Base-by-base conservation (phyloP, 768 basidiomycete genomes). In the Mycena rebaudengoi region DNA sequence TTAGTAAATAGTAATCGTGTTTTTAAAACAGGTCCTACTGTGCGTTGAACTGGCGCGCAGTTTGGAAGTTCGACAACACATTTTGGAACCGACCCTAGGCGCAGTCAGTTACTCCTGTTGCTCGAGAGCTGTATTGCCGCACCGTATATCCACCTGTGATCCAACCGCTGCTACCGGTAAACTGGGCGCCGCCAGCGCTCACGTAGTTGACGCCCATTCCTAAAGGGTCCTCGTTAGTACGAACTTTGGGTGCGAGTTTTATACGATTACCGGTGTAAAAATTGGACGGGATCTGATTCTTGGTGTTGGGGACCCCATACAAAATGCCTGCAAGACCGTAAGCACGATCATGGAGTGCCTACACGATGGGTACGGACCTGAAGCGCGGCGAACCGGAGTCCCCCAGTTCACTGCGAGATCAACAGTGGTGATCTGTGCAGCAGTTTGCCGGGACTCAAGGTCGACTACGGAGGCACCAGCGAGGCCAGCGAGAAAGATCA, bases 121-220 rank as follows among this genome's bases (percentile, higher is more conserved):
- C 21, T 1, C 2, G 8, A 33, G 11, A 29, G 10, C 0, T 23
- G 28, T 16, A n/a, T n/a, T n/a, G n/a, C n/a, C 20, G 45, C 33
- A 60, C 67, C 2, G 60, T 59, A 32, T 62, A 65, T 33, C 70
- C 62, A 20, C 70, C 70, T 28, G 60, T 67, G 12, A 71, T 71
- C 70, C 70, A 71, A 1, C 70, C 70, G 5, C 60, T 52, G 3
- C 54, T 50, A 2, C 28, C 54, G 12, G 44, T 40, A 32, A 62
- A 66, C 30, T 71, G 70, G 23, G 70, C 70, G 5, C 65, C 67
- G 28, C 70, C 68, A 8, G 62, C 65, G 37, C 67, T 69, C 25
- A 69, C 56, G 44, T 71, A 71, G 54, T 71, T 71, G 63, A 71
- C 67, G 1, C 70, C 70, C 63, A 71, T 71, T 25, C 67, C 69